Conservation (phyloP, 495 filamentous ascomycete species). For the Mytilinidion resinicola region DNA sequence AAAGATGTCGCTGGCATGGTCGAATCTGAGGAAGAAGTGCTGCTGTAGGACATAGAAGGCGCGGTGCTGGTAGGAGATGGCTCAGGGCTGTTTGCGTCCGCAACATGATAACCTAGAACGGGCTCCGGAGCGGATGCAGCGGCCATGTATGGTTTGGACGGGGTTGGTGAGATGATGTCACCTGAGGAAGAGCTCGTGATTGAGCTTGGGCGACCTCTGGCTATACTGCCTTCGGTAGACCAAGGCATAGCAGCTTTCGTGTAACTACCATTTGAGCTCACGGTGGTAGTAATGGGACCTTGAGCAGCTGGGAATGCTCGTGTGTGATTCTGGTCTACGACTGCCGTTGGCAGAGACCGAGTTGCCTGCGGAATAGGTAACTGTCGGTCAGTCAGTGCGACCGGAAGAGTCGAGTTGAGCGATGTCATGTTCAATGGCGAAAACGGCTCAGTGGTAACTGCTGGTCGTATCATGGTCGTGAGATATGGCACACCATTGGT, state of each 20-base stretch:
- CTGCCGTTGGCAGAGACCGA: conserved; percentile 3
- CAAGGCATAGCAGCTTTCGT: not conserved
- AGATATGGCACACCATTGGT: conserved; percentile 5
- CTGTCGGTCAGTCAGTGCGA: conserved; percentile 12
- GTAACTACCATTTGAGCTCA: not conserved
- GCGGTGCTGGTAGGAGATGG: conserved; percentile 7
- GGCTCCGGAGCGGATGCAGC: not conserved
- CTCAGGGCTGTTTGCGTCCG: not conserved
- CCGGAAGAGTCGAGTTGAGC: conserved; percentile 29
- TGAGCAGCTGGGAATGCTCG: conserved; percentile 14
- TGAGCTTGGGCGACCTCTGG: not conserved
- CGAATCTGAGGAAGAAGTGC: conserved; percentile 8
- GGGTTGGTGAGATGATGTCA: not conserved
- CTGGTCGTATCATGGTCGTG: conserved; percentile 7
- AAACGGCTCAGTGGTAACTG: conserved; percentile 17
- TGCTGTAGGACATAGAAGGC: conserved; percentile 13
- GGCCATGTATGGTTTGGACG: not conserved
- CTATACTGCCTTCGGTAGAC: not conserved
- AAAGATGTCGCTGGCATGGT: conserved; percentile 8
- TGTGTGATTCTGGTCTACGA: conserved; percentile 19
- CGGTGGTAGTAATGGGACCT: not conserved
- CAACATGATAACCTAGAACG: not conserved
- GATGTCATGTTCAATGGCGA: conserved; percentile 34
- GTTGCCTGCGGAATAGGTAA: conserved; percentile 20
- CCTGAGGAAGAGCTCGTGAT: not conserved